phyloP scores from a whole-genome alignment of 2,329 filamentous ascomycete species.

The Dothideomycetes sp. region DNA sequence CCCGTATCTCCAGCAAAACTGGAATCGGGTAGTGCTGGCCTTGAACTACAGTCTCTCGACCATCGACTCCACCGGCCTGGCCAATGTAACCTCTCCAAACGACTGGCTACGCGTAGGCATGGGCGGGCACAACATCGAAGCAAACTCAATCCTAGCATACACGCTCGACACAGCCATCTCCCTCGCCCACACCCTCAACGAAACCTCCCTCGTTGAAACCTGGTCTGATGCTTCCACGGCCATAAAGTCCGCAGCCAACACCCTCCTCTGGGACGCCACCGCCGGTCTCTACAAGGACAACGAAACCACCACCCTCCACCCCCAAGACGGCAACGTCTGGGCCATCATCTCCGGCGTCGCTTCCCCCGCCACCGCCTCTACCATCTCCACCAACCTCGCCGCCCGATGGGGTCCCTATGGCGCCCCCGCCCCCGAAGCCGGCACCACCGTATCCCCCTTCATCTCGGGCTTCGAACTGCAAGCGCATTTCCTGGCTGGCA shows the following conservation, averaged over 20 bases:
- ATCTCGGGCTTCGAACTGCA: constrained; percentile 37
- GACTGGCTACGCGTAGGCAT: constrained; percentile 42
- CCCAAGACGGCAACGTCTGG: constrained; percentile 34
- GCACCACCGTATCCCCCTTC: constrained; percentile 36
- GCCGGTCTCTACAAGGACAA: constrained; percentile 46
- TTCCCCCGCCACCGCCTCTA: constrained; percentile 17
- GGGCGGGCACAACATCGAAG: constrained; percentile 38
- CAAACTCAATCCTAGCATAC: constrained; percentile 37
- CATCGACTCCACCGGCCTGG: constrained; percentile 31
- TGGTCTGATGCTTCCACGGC: constrained; percentile 31
- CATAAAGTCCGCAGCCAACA: constrained; percentile 34
- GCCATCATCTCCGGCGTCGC: constrained; percentile 28
- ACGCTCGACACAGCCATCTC: constrained; percentile 42
- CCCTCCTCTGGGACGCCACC: constrained; percentile 36
- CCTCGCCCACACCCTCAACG: constrained; percentile 38
- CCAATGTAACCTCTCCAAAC: constrained; percentile 32
- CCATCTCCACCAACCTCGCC: constrained; percentile 23
- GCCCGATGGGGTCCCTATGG: constrained; percentile 31
- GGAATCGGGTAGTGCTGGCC: constrained; percentile 33
- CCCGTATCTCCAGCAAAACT: constrained; percentile 29
- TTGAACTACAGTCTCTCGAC: constrained; percentile 29
- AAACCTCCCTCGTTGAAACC: constrained; percentile 26
- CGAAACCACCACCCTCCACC: constrained; percentile 39
- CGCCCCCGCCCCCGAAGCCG: constrained; percentile 37
- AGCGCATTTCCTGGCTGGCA: constrained; percentile 30